These are phyloP conservation scores for Datisca glomerata DNA, from an alignment of 306 rosid species.

Conservation along the genomic window DNA sequence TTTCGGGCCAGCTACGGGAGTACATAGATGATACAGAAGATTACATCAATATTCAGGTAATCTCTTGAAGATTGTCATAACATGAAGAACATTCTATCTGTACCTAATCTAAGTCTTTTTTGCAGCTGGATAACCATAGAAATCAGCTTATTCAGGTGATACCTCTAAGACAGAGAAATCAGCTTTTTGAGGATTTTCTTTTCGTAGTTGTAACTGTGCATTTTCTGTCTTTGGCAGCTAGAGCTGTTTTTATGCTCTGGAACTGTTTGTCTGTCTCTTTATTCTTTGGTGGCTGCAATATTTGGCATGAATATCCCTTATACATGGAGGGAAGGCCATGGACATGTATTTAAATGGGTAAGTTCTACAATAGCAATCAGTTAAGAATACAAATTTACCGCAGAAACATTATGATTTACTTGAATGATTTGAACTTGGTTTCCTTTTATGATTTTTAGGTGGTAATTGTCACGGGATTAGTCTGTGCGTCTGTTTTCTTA, in stretches of 20 bases:
- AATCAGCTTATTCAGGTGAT: conserved; percentile 62
- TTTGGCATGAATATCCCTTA: conserved; percentile 63
- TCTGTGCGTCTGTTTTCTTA: conserved; percentile 42
- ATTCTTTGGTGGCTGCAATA: conserved; percentile 48
- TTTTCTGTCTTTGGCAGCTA: conserved; percentile 44
- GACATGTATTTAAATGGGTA: conserved; percentile 79
- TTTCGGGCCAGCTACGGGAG: conserved; percentile 77
- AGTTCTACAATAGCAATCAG: too few relatives aligned
- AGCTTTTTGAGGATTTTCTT: not conserved
- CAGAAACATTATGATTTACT: too few relatives aligned
- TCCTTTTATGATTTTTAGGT: conserved; percentile 32
- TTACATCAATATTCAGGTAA: conserved; percentile 78
- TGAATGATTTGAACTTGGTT: too few relatives aligned
- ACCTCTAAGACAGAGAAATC: conserved; percentile 8
- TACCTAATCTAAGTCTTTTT: conserved; percentile 2
- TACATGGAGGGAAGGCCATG: conserved; percentile 32
- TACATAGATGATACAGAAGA: conserved; percentile 87
- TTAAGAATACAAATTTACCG: too few relatives aligned
- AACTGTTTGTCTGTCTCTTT: conserved; percentile 37
- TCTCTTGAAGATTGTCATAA: not conserved
- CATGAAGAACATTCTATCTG: not conserved
- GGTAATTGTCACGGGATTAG: conserved; percentile 49
- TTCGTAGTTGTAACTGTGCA: too few relatives aligned
- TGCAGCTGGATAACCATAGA: conserved; percentile 67
- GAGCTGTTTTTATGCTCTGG: conserved; percentile 67